phyloP scores from a whole-genome alignment of 805 yeast genomes.

The Starmerella tilneyi region DNA sequence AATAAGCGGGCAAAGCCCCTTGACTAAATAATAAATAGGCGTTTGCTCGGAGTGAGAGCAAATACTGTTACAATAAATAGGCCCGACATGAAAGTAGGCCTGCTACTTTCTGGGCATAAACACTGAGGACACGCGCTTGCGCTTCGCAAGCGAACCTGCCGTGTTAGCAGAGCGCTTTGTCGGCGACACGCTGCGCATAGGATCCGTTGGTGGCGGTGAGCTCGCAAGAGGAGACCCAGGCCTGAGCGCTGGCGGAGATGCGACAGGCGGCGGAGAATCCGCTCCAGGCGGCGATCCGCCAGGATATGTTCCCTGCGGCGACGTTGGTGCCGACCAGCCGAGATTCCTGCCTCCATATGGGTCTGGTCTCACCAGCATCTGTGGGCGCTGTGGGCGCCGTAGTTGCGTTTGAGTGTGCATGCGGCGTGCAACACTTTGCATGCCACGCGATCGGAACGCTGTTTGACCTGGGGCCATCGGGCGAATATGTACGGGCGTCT shows the following conservation, averaged over 20 bases:
- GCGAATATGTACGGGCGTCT: slow-evolving; percentile 10
- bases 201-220: background rate
- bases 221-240: background rate
- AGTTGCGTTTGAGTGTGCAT: slow-evolving; percentile 11
- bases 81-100: background rate
- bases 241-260: too few species aligned
- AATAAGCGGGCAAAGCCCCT: background rate
- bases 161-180: background rate
- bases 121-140: slow-evolving; percentile 14
- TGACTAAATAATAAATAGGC: background rate
- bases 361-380: background rate
- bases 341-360: background rate
- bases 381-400: slow-evolving; percentile 8
- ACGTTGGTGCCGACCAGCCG: background rate
- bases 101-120: slow-evolving; percentile 14
- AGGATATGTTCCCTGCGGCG: background rate
- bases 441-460: slow-evolving; percentile 19
- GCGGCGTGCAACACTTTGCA: slow-evolving; percentile 25
- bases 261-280: background rate
- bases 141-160: background rate
- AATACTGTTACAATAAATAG: background rate
- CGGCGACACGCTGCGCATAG: background rate
- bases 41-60: background rate
- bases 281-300: background rate
- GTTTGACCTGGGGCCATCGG: slow-evolving; percentile 3